Conservation (phyloP, 2,329 filamentous ascomycete genomes). For the Tothia fuscella region DNA sequence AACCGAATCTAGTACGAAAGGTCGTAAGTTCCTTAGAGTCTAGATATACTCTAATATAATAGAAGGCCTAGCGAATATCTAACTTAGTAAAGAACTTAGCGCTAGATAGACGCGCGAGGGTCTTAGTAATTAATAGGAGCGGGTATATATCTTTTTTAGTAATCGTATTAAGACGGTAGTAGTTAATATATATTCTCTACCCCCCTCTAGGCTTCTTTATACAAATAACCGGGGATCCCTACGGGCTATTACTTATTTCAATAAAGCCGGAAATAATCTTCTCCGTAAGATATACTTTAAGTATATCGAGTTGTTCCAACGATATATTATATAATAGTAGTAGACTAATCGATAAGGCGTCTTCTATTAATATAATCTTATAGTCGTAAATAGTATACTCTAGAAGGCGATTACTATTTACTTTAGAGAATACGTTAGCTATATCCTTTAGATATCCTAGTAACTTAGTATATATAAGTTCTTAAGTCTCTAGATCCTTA, state of each 20-base stretch:
- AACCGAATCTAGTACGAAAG: neutral
- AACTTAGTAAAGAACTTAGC: slow-evolving; percentile 22
- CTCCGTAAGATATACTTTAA: neutral
- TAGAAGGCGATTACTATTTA: neutral
- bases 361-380: neutral
- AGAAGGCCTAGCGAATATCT: slow-evolving; percentile 21
- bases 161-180: slow-evolving; percentile 22
- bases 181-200: slow-evolving; percentile 25
- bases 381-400: neutral
- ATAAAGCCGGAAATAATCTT: neutral
- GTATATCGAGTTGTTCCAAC: neutral
- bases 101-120: slow-evolving; percentile 15
- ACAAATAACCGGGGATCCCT: slow-evolving; percentile 19
- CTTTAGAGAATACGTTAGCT: neutral
- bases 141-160: slow-evolving; percentile 24
- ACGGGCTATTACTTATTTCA: neutral
- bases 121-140: slow-evolving; percentile 22
- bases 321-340: neutral
- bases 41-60: slow-evolving; percentile 12
- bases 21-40: neutral
- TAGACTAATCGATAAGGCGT: neutral
- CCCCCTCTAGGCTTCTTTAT: slow-evolving; percentile 20
- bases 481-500: neutral
- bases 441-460: neutral
- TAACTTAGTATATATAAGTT: neutral